Base-by-base conservation (phyloP, 371 early-diverging fungal species). In the Cokeromyces recurvatus region DNA sequence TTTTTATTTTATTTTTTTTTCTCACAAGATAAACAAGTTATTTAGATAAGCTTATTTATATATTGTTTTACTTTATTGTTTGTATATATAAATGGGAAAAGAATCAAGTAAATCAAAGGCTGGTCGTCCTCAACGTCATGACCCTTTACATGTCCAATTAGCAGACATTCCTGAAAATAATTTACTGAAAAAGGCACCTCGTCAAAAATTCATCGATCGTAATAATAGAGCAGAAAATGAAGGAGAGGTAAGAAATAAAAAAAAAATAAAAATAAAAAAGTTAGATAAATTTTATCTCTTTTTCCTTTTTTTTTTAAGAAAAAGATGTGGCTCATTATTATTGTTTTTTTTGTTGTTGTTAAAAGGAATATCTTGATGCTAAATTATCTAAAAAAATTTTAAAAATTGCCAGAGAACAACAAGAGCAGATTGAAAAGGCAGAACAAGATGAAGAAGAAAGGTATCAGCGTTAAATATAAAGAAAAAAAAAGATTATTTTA, bases 321-420 rank as follows among this genome's bases (percentile, higher is more conserved):
- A n/a, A n/a, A n/a, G n/a, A n/a, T n/a, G n/a, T n/a, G n/a, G n/a
- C n/a, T n/a, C n/a, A n/a, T n/a, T n/a, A 27, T 27, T 5, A 27
- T 11, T 27, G 29, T 7, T 27, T 27, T 27, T 27, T 11, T 11
- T 27, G 5, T 27, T 27, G 7, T 27, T 27, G 5, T 27, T 27
- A 19, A 21, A 51, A 85, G 79, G 82, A 82, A 52, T 86, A 86
- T 51, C 77, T 96, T 24, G 97, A 95, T 56, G 77, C 90, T 38
- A 94, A 92, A 62, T 78, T 91, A 24, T 94, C 96, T 6, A 78
- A 79, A 56, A 90, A 88, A 61, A 92, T 97, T 71, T 63, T 97
- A 51, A 66, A 84, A 58, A 81, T 92, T 44, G 94, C 91, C 21
- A 59, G 50, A 64, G 85, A 87, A 59, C 97, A 97, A 73, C 97